phyloP scores from a whole-genome alignment of 768 basidiomycete genomes.

The Leccinum disarticulatum region DNA sequence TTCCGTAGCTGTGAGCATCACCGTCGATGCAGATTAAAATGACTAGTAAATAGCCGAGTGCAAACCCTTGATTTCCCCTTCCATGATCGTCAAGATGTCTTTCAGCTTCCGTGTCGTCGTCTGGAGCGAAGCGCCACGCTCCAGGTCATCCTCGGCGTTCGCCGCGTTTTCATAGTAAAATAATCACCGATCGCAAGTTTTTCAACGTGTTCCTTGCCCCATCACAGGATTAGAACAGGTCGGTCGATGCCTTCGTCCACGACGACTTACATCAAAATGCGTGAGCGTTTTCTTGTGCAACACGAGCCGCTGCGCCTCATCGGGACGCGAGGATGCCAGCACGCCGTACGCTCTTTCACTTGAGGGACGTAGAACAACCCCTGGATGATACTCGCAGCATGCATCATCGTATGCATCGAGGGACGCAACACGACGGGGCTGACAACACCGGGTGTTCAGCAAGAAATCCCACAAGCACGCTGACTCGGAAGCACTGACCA shows the following conservation, averaged over 20 bases:
- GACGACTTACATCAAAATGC: conserved; percentile 51
- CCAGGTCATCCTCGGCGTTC: conserved; percentile 43
- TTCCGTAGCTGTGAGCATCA: no score
- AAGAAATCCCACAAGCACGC: background rate
- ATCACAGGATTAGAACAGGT: conserved; percentile 1
- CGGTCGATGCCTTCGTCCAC: background rate
- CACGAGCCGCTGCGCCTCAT: conserved; percentile 48
- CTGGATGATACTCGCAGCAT: conserved; percentile 55
- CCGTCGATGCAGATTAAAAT: no score
- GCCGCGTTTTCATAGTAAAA: conserved; percentile 75
- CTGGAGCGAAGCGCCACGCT: no score
- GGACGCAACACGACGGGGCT: conserved; percentile 77
- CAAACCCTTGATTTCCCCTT: conserved; percentile 51
- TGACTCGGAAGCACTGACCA: conserved; percentile 42
- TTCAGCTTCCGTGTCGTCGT: no score
- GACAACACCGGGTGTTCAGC: conserved; percentile 4
- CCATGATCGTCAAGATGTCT: conserved; percentile 48
- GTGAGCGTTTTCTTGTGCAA: conserved; percentile 48
- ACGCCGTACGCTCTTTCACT: conserved; percentile 47
- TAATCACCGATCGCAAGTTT: conserved; percentile 58
- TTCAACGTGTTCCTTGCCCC: conserved; percentile 66
- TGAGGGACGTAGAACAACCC: conserved; percentile 71
- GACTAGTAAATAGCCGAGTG: no score
- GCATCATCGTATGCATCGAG: conserved; percentile 47
- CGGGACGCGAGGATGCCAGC: conserved; percentile 36